Base-by-base conservation (phyloP, 306 rosid genomes). In the Elaeagnus macrophylla region DNA sequence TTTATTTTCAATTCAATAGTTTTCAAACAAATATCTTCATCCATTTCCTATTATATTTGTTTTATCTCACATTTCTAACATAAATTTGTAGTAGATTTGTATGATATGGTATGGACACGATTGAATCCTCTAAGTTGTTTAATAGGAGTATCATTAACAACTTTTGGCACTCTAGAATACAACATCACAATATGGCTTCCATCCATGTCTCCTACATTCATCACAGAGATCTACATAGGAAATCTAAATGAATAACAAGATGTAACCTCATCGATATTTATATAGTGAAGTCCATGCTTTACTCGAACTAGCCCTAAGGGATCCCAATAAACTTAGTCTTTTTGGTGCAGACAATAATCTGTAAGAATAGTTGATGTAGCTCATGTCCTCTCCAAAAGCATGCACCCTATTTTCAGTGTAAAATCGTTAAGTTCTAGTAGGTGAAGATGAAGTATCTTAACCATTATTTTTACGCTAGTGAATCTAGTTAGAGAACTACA, bases 301-400 rank as follows among this genome's bases (percentile, higher is more conserved):
- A 47, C 75, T 54, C 6, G 61, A 56, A 48, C 52, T 66, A 16
- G 51, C 67, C 72, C 71, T 57, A 18, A 57, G 13, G 18, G 62
- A 40, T 66, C 67, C 66, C 9, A 61, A 66, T 72, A 79, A 54
- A 59, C 66, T 73, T 44, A 90, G 12, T 58, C 61, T 75, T 56
- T 39, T 71, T 11, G 95, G 97, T n/a, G 81, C 79, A 65, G 97
- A 81, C n/a, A 81, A 48, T 48, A 79, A 59, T 52, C 51, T 72
- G 79, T 83, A 90, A 18, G 75, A 65, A 79, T 71, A 90, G 43
- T 67, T 58, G 38, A 73, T 73, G 72, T 86, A 90, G 71, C 97
- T 90, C 68, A 86, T 72, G 59, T 95, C 97, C 6, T 90, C 77
- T 9, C 97, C 95, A 47, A 90, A 90, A 53, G 82, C 83, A 35